Conservation (phyloP, 306 rosid genomes). For the Glycyrrhiza uralensis region DNA sequence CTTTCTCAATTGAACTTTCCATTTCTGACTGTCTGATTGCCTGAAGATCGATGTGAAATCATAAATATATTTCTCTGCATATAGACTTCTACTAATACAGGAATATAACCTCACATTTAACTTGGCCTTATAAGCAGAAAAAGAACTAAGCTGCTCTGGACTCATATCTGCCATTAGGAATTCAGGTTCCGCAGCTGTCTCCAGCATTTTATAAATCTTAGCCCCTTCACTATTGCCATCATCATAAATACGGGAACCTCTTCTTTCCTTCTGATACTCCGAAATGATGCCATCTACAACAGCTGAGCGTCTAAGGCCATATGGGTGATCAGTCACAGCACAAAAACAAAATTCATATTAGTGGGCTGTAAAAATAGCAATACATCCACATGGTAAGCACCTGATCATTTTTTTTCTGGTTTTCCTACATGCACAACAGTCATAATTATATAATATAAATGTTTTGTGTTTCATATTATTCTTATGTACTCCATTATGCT, state of each 20-base stretch:
- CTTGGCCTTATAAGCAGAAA: conserved; percentile 65
- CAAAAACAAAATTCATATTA: conserved; percentile 18
- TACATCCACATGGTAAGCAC: background rate
- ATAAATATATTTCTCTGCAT: conserved; percentile 29
- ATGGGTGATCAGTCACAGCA: conserved; percentile 21
- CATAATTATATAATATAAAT: background rate
- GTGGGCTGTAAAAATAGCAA: background rate
- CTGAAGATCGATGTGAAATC: conserved; percentile 39
- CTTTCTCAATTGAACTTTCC: conserved; percentile 70
- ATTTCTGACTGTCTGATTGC: conserved; percentile 64
- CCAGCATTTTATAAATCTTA: conserved; percentile 67
- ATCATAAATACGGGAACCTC: conserved; percentile 36
- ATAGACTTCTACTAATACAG: conserved; percentile 21
- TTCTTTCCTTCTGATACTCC: conserved; percentile 56
- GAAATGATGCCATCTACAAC: conserved; percentile 63
- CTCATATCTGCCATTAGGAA: conserved; percentile 93
- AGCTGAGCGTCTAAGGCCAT: conserved; percentile 58
- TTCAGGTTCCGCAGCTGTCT: conserved; percentile 87
- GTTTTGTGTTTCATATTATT: background rate
- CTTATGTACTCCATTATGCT: background rate
- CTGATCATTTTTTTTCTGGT: background rate
- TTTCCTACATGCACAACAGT: background rate
- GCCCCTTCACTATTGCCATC: conserved; percentile 79
- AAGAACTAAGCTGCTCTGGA: conserved; percentile 71
- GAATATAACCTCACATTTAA: conserved; percentile 53